Evolutionary conservation across 176 grass and related monocot species (phyloP), one percentile per base, ranked within the genome.

Genomic region (Metroxylon sagu): DNA sequence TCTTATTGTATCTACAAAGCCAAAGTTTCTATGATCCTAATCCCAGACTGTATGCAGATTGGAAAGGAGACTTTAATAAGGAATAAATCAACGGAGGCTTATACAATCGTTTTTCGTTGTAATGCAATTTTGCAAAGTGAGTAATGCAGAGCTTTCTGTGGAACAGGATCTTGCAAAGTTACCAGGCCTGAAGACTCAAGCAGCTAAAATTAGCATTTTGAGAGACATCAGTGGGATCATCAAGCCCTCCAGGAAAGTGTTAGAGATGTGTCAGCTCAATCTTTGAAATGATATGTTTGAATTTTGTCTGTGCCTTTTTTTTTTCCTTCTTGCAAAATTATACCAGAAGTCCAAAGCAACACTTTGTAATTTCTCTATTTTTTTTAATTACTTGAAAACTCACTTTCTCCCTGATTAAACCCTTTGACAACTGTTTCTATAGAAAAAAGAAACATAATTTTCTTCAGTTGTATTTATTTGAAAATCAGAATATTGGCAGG

Each of bases 171-270:
- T 82, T 65, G 28, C 61, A 4, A 76, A 35, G 54, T 6, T 82
- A 52, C 66, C 79, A 29, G 79, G 64, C 25, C 62, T 95, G 52
- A 77, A 65, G 17, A 18, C 25, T n/a, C 74, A 71, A 64, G 68
- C 64, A 49, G 70, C 80, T 6, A 86, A 28, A 23, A 70, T 95
- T 60, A 64, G 35, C 49, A 83, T 83, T 77, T 60, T 83, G 12
- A 77, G 69, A 55, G 77, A 81, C 39, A 48, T 89, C 74, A 78
- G 50, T 53, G 85, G 79, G 16, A 50, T 95, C 65, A 65, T 95
- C 66, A 95, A 83, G 66, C 79, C 90, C 17, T 66, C 80, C 18
- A 83, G 80, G 80, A 61, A 73, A 77, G 68, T 68, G 66, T 48
- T 65, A 53, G 3, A 49, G 14, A 54, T 54, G 17, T 31, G 17